phyloP scores from a whole-genome alignment of 2,329 filamentous ascomycete genomes.

The Cladosporium sp. region DNA sequence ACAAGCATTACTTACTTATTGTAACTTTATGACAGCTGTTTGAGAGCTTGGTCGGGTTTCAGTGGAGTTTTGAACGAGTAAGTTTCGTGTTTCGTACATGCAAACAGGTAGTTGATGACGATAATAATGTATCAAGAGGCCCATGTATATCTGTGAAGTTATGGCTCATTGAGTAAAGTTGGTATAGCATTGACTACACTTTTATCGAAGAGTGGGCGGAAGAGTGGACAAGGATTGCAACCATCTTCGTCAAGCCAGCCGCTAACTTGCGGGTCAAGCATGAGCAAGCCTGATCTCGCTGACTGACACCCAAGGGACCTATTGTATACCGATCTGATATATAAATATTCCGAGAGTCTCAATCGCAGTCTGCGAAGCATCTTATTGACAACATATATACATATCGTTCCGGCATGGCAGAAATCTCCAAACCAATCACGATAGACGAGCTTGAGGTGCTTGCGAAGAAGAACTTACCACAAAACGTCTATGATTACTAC shows the following conservation, averaged over 20 bases:
- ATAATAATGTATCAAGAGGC: not conserved
- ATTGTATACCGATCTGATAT: too few species aligned
- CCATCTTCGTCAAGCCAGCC: too few species aligned
- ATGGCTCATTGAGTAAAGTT: too few species aligned
- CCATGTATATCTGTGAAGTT: too few species aligned
- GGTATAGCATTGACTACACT: not conserved
- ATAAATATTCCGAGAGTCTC: too few species aligned
- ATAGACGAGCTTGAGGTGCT: conserved; percentile 5
- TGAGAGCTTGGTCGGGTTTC: not conserved
- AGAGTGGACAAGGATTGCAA: not conserved
- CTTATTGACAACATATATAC: too few species aligned
- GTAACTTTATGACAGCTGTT: too few species aligned
- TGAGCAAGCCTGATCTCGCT: too few species aligned
- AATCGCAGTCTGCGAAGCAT: too few species aligned
- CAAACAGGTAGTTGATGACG: not conserved
- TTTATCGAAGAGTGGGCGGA: not conserved
- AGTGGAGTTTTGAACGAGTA: not conserved
- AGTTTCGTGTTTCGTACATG: not conserved
- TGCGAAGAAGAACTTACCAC: conserved; percentile 1
- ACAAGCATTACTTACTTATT: too few species aligned
- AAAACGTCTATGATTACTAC: conserved; percentile 12
- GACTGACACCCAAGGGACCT: too few species aligned
- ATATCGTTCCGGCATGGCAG: not conserved
- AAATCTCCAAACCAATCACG: not conserved
- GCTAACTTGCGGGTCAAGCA: too few species aligned